phyloP scores from a whole-genome alignment of 2,329 filamentous ascomycete species.

The Exophiala sideris region DNA sequence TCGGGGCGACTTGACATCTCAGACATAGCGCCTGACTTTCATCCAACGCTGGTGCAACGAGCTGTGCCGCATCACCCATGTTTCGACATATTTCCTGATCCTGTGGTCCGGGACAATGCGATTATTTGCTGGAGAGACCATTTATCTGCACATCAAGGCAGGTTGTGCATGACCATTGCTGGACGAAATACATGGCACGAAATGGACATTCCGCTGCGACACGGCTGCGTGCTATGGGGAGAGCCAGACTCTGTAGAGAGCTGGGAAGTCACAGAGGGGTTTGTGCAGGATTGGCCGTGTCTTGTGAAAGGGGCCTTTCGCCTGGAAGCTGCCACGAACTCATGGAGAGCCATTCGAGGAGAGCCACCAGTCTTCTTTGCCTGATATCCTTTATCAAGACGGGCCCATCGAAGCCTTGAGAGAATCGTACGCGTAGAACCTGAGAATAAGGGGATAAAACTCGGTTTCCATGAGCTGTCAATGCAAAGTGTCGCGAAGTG shows the following conservation, averaged over 20 bases:
- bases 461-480: too few species aligned
- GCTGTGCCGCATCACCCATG: slow-evolving; percentile 41
- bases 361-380: slow-evolving; percentile 29
- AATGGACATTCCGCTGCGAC: slow-evolving; percentile 10
- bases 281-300: slow-evolving; percentile 37
- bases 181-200: slow-evolving; percentile 18
- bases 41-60: slow-evolving; percentile 40
- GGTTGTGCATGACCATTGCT: slow-evolving; percentile 13
- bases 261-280: slow-evolving; percentile 40
- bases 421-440: too few species aligned
- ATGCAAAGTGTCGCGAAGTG: too few species aligned
- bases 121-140: slow-evolving; percentile 9
- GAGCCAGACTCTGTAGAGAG: slow-evolving; percentile 33
- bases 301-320: slow-evolving; percentile 35
- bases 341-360: slow-evolving; percentile 35
- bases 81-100: slow-evolving; percentile 37
- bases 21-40: slow-evolving; percentile 31
- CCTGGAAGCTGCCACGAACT: slow-evolving; percentile 36
- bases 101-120: slow-evolving; percentile 39
- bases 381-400: background rate
- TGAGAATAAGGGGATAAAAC: too few species aligned
- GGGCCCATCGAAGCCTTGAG: too few species aligned
- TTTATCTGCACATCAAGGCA: slow-evolving; percentile 1
- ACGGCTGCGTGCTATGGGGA: slow-evolving; percentile 37
- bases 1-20: slow-evolving; percentile 6